Evolutionary conservation across 192 early-diverging fungal species (phyloP).

Genomic region (Coemansia sp.): DNA sequence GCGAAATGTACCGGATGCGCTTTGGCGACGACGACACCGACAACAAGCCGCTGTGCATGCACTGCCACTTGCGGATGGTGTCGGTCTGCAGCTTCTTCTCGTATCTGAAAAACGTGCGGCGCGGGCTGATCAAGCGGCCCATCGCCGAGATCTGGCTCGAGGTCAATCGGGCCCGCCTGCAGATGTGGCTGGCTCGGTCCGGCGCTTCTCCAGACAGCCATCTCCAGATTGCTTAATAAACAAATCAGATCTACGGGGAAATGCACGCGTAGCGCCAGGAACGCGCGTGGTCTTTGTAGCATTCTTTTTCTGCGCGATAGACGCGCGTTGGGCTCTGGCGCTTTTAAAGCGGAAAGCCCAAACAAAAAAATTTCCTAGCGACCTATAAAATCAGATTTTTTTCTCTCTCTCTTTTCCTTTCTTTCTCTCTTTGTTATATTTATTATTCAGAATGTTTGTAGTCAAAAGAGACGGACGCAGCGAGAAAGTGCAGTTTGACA

Average conservation of each 20-base stretch:
- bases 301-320: no score
- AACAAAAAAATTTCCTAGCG: background rate
- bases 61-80: constrained; percentile 46
- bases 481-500: constrained; percentile 96
- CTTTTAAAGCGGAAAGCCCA: no score
- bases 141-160: constrained; percentile 51
- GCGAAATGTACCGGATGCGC: constrained; percentile 42
- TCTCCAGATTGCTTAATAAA: constrained; percentile 13
- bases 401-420: background rate
- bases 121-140: constrained; percentile 46
- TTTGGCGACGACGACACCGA: constrained; percentile 42
- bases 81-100: constrained; percentile 51
- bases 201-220: constrained; percentile 40
- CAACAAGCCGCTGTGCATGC: constrained; percentile 43
- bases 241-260: background rate
- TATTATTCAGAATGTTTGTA: constrained; percentile 29
- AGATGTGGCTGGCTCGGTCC: constrained; percentile 49
- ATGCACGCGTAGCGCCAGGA: background rate
- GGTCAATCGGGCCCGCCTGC: constrained; percentile 43
- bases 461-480: constrained; percentile 71
- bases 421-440: background rate
- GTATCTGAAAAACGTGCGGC: constrained; percentile 44
- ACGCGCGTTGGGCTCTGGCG: no score
- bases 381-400: background rate
- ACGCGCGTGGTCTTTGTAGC: no score